A percentile compares a stretch with the other conserved stretches of the same genome.
Evolutionary conservation across 176 grass and related monocot species (phyloP).

Genomic region (Luzula sylvatica): DNA sequence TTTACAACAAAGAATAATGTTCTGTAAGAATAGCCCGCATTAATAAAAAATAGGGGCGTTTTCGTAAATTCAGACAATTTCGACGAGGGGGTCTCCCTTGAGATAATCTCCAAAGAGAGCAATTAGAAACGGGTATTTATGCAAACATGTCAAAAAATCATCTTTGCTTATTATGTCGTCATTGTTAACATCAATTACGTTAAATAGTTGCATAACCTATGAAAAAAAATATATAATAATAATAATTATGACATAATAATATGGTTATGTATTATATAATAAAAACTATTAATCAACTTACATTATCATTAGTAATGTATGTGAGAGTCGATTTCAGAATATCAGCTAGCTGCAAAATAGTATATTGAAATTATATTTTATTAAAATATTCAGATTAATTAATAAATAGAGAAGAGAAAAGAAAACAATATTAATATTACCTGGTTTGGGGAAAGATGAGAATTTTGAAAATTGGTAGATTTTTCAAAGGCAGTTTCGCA

Average conservation of each 20-base stretch:
- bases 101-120: conserved; percentile 47
- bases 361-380: not conserved
- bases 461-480: conserved; percentile 21
- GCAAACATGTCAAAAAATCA: conserved; percentile 52
- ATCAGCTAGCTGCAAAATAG: conserved; percentile 15
- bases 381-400: no score
- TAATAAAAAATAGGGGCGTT: conserved; percentile 8
- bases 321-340: conserved; percentile 18
- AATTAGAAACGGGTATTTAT: conserved; percentile 61
- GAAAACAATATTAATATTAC: conserved; percentile 1
- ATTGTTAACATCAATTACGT: conserved; percentile 35
- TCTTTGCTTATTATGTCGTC: conserved; percentile 53
- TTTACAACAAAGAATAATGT: conserved; percentile 14
- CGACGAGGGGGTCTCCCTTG: conserved; percentile 37
- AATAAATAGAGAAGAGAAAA: not conserved
- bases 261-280: not conserved
- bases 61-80: conserved; percentile 35
- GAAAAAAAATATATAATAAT: not conserved
- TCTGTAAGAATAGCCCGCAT: not conserved
- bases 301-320: conserved; percentile 1
- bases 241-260: not conserved
- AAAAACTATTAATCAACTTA: conserved; percentile 7
- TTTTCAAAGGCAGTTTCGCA: conserved; percentile 58
- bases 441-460: conserved; percentile 14
- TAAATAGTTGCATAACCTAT: conserved; percentile 57